Base-by-base conservation (phyloP, 208 protist genomes). In the Leishmania turanica region DNA sequence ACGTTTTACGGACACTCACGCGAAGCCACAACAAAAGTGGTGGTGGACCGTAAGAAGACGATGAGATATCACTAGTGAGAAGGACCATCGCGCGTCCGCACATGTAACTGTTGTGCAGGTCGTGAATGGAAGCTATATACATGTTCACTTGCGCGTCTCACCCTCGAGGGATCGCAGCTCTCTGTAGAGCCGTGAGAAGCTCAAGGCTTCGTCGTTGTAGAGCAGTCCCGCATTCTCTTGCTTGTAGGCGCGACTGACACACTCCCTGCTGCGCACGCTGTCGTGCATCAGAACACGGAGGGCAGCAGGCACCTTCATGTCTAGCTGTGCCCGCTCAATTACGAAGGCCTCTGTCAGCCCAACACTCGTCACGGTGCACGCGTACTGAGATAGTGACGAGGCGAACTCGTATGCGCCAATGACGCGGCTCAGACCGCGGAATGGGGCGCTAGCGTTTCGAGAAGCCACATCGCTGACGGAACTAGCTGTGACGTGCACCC, bases 361-460 rank as follows among this genome's bases (percentile, higher is more conserved):
- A 69, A 93, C 92, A 69, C 94, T 96, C 37, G 88, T 93, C 2
- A 92, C 91, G 2, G 91, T 95, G 69, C 86, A 94, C 2, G 79
- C 87, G 79, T 95, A 96, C 77, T 96, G 91, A 4, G 90, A 80
- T 13, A 92, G 83, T 24, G 76, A 86, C 27, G 87, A 84, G 34
- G 89, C 89, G 53, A 92, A 94, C 71, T 97, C 94, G 75, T 96
- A 97, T 2, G 91, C 92, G 1, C 94, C 94, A 69, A 97, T 83
- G 34, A 95, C 87, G 27, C 82, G 85, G 56, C 84, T 92, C 60
- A 90, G 73, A 54, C 70, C 80, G 42, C 75, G 65, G 40, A 84
- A 75, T 0, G 79, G 65, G 15, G 49, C 74, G 56, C 31, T 69
- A 45, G 37, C 60, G 58, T 15, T 64, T 17, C 27, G 75, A 31